Evolutionary conservation across 257 asterid genomes (phyloP).

Genomic region (Leptodermis oblonga): DNA sequence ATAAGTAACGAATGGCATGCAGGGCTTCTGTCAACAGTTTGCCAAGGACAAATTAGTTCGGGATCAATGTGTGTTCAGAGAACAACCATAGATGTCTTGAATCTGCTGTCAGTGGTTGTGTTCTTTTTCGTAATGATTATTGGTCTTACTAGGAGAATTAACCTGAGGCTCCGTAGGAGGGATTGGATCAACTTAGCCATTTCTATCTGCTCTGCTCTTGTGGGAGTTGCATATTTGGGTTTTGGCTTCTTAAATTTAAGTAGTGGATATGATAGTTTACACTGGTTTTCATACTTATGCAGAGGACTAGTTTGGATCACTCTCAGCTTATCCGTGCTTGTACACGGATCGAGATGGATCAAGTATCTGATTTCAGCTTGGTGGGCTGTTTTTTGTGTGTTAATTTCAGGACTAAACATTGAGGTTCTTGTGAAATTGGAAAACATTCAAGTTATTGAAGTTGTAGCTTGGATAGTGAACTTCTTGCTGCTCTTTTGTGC

Average conservation of each 20-base stretch:
- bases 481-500: constrained; percentile 46
- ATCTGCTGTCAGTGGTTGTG: constrained; percentile 32
- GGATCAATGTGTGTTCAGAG: constrained; percentile 28
- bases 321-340: constrained; percentile 38
- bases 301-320: constrained; percentile 56
- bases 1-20: constrained; percentile 26
- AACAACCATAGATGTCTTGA: constrained; percentile 34
- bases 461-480: constrained; percentile 47
- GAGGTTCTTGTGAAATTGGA: constrained; percentile 21
- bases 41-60: constrained; percentile 34
- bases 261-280: constrained; percentile 20
- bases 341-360: constrained; percentile 42
- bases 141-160: constrained; percentile 17
- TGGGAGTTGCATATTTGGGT: constrained; percentile 33
- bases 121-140: constrained; percentile 30
- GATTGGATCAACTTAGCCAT: constrained; percentile 28
- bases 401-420: constrained; percentile 39
- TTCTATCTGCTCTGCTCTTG: constrained; percentile 37
- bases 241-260: constrained; percentile 26
- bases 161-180: constrained; percentile 21
- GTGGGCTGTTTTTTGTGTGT: constrained; percentile 47
- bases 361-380: constrained; percentile 40
- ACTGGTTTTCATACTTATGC: constrained; percentile 27
- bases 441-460: constrained; percentile 30
- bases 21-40: constrained; percentile 39